phyloP scores from a whole-genome alignment of 441 rosid genomes.

The Hura crepitans region DNA sequence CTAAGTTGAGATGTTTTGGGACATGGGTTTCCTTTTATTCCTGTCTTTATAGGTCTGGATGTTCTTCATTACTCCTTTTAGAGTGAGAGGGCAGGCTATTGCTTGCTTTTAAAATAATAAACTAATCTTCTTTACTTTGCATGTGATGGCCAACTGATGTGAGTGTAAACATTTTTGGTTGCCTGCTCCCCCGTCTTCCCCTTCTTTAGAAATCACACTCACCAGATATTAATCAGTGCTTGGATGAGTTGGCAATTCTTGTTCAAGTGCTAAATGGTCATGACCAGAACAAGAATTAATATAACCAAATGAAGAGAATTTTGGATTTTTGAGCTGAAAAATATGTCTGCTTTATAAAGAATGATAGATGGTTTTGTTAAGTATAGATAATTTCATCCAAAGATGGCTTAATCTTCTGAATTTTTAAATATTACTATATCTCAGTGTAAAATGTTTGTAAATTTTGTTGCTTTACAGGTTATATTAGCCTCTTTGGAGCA shows the following conservation, averaged over 20 bases:
- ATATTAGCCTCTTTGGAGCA: constrained; percentile 84
- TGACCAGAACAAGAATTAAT: not conserved
- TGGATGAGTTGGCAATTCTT: too few species aligned
- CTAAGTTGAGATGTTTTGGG: not conserved
- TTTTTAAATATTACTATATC: not conserved
- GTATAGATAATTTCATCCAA: too few species aligned
- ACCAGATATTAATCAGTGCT: too few species aligned
- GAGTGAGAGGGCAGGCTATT: not conserved
- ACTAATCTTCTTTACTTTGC: not conserved
- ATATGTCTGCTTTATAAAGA: not conserved
- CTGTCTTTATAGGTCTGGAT: not conserved
- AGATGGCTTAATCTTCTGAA: not conserved
- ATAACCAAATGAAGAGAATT: not conserved
- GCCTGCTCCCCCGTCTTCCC: too few species aligned
- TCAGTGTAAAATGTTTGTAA: constrained; percentile 6
- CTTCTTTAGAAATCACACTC: not conserved
- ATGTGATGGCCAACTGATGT: not conserved
- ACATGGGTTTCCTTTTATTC: not conserved
- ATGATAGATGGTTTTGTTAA: too few species aligned
- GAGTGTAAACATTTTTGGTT: not conserved
- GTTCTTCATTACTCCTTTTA: not conserved
- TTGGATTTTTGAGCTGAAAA: not conserved
- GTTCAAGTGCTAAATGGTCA: too few species aligned
- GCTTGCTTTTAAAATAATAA: not conserved
- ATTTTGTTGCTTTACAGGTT: constrained; percentile 41